Percentiles rank a stretch among this genome's conserved stretches.
Conservation (phyloP, 306 rosid species). For the Corylus americana region DNA sequence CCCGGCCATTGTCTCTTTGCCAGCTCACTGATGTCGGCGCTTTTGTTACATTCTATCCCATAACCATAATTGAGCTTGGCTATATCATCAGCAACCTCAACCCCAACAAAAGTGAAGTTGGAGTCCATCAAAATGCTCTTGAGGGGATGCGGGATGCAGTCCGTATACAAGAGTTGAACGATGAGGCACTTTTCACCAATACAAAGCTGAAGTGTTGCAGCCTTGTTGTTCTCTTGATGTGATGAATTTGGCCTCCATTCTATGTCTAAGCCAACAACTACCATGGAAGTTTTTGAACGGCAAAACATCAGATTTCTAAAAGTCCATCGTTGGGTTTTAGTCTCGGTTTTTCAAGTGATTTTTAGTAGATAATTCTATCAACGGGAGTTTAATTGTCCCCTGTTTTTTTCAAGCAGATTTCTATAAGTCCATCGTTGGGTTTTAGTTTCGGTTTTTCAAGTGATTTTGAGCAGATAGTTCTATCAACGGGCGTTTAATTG, state of each 20-base stretch:
- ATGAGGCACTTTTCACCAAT: conserved; percentile 29
- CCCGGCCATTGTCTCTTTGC: conserved; percentile 16
- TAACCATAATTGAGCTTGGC: conserved; percentile 2
- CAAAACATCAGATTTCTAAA: too few relatives aligned
- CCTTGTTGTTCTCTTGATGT: background rate
- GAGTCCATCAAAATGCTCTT: background rate
- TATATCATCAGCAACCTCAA: conserved; percentile 6
- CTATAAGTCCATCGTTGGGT: too few relatives aligned
- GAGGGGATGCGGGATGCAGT: background rate
- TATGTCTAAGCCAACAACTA: background rate
- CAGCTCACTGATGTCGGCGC: conserved; percentile 4
- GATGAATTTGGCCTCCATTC: background rate
- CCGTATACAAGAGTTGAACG: background rate
- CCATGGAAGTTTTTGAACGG: too few relatives aligned
- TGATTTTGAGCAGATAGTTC: too few relatives aligned
- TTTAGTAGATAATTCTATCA: too few relatives aligned
- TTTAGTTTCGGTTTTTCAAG: too few relatives aligned
- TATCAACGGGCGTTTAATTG: too few relatives aligned
- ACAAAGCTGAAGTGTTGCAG: conserved; percentile 25
- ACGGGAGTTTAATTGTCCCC: too few relatives aligned
- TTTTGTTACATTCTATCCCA: conserved; percentile 6
- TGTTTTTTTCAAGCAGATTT: too few relatives aligned
- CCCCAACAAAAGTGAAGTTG: conserved; percentile 27
- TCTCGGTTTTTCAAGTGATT: too few relatives aligned
- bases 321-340: too few relatives aligned